Percentiles rank a stretch among this genome's conserved stretches.
Evolutionary conservation across 257 asterid species (phyloP).

Genomic region (Fraxinus excelsior): DNA sequence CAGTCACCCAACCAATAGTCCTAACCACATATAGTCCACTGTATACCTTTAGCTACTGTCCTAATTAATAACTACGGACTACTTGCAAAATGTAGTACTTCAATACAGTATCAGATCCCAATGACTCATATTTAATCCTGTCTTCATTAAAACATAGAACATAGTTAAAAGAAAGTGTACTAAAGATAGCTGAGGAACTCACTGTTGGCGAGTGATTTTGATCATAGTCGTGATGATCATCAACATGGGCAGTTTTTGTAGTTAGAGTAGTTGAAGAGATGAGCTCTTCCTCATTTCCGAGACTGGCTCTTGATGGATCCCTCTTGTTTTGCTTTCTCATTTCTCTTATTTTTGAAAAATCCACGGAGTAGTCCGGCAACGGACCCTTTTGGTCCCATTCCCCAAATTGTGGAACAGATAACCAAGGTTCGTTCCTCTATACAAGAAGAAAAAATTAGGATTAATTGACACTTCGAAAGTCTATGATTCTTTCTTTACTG

Average conservation of each 20-base stretch:
- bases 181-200: slow-evolving; percentile 18
- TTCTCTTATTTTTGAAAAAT: slow-evolving; percentile 58
- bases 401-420: slow-evolving; percentile 64
- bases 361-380: slow-evolving; percentile 62
- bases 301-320: slow-evolving; percentile 57
- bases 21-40: slow-evolving; percentile 30
- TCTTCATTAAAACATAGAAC: neutral
- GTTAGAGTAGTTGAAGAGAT: slow-evolving; percentile 29
- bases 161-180: neutral
- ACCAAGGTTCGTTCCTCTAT: slow-evolving; percentile 47
- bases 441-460: neutral
- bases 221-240: slow-evolving; percentile 31
- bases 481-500: neutral
- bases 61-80: slow-evolving; percentile 25
- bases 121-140: neutral
- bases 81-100: slow-evolving; percentile 9
- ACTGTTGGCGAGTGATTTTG: slow-evolving; percentile 45
- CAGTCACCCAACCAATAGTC: slow-evolving; percentile 12
- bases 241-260: slow-evolving; percentile 29
- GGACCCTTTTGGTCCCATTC: slow-evolving; percentile 66
- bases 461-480: neutral
- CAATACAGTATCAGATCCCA: neutral
- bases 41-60: neutral
- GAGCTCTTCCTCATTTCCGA: slow-evolving; percentile 64
- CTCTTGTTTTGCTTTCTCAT: slow-evolving; percentile 65